phyloP scores from a whole-genome alignment of 441 rosid genomes.

The Daphne laureola region DNA sequence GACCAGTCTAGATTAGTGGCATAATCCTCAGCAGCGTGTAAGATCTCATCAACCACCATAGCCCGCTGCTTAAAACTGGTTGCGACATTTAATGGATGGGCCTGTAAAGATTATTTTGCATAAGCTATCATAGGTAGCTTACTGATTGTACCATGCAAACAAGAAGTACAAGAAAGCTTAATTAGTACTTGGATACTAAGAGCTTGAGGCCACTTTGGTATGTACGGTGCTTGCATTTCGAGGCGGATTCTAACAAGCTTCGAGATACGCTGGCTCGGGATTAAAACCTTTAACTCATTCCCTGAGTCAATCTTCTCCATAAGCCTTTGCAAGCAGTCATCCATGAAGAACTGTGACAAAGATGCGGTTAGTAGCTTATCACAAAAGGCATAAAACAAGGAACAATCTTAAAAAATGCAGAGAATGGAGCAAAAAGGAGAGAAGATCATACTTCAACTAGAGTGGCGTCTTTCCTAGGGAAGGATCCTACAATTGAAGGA shows the following conservation, averaged over 20 bases:
- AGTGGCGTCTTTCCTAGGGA: constrained; percentile 71
- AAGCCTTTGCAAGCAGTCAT: constrained; percentile 67
- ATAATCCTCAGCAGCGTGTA: constrained; percentile 70
- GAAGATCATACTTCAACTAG: constrained; percentile 55
- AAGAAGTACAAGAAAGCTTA: background rate
- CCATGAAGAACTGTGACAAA: constrained; percentile 61
- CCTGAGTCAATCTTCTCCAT: constrained; percentile 58
- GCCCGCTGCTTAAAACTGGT: constrained; percentile 80
- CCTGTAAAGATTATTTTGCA: constrained; percentile 26
- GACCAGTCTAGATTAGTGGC: constrained; percentile 77
- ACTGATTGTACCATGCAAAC: background rate
- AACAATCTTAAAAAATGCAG: no score
- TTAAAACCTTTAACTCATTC: constrained; percentile 39
- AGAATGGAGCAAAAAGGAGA: constrained; percentile 7
- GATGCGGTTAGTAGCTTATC: background rate
- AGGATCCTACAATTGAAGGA: constrained; percentile 75
- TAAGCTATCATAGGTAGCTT: background rate
- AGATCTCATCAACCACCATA: constrained; percentile 73
- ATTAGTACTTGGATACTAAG: constrained; percentile 71
- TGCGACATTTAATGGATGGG: constrained; percentile 62
- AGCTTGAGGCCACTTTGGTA: constrained; percentile 88
- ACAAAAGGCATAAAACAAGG: no score
- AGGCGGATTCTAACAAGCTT: constrained; percentile 61
- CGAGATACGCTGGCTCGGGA: constrained; percentile 50
- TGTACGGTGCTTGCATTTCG: constrained; percentile 76